A percentile compares a stretch with the other conserved stretches of the same genome.
These are phyloP conservation scores for Wickerhamiella nectarea DNA, from an alignment of 805 yeast species.

Conservation along the genomic window DNA sequence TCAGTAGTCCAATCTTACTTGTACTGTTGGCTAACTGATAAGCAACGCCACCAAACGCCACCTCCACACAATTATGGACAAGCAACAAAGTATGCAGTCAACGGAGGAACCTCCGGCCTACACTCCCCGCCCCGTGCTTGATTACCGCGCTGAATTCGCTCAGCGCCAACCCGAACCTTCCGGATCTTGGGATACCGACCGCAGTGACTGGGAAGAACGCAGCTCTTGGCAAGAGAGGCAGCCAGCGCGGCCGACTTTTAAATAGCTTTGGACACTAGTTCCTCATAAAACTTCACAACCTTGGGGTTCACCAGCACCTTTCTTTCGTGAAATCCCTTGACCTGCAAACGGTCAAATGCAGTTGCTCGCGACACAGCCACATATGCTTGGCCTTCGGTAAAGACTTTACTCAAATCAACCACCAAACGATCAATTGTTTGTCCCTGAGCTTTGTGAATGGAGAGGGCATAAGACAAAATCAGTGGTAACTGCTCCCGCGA, in stretches of 20 bases:
- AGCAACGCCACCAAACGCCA: no score
- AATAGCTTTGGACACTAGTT: slow-evolving; percentile 7
- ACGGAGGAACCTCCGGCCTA: no score
- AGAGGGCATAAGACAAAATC: slow-evolving; percentile 84
- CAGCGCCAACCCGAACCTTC: no score
- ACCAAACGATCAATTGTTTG: slow-evolving; percentile 63
- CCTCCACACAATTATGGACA: no score
- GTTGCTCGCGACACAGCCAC: slow-evolving; percentile 92
- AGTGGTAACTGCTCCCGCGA: slow-evolving; percentile 69
- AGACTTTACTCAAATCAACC: slow-evolving; percentile 63
- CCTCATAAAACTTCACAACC: slow-evolving; percentile 54
- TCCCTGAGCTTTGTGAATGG: slow-evolving; percentile 94
- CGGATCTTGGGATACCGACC: background rate
- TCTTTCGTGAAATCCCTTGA: slow-evolving; percentile 50
- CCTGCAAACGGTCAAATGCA: slow-evolving; percentile 65
- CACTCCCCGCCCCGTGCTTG: no score
- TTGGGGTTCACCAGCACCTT: slow-evolving; percentile 58
- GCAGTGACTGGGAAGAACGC: background rate
- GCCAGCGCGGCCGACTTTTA: background rate
- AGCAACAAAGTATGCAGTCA: no score
- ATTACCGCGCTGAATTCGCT: no score
- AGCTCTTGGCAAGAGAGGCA: background rate
- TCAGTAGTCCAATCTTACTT: no score
- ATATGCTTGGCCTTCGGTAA: slow-evolving; percentile 91
- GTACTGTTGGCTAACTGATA: no score